Evolutionary conservation across 345 rosid species (phyloP).

Genomic region (Sapria himalayana): DNA sequence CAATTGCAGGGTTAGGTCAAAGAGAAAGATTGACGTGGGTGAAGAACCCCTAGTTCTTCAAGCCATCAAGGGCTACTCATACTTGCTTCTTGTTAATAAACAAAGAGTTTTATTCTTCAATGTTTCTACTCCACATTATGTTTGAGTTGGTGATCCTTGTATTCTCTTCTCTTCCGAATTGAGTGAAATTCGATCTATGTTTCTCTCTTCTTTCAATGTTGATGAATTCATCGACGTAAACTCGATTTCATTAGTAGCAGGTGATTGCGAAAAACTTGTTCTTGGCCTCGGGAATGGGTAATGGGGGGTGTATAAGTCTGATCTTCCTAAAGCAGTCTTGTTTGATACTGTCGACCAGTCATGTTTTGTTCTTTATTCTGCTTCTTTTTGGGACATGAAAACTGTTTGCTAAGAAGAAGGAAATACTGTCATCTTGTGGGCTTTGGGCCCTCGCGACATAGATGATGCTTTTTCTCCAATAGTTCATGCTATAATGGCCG

Average conservation of each 20-base stretch:
- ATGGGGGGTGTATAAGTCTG: slow-evolving; percentile 58
- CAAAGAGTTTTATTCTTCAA: slow-evolving; percentile 58
- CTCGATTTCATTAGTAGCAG: slow-evolving; percentile 35
- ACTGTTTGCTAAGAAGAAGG: slow-evolving; percentile 93
- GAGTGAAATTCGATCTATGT: slow-evolving; percentile 61
- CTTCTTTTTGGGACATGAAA: slow-evolving; percentile 80
- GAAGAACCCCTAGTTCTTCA: slow-evolving; percentile 53
- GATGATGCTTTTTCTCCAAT: too few relatives aligned
- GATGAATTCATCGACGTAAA: slow-evolving; percentile 12
- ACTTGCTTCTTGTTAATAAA: slow-evolving; percentile 36
- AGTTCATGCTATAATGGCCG: slow-evolving; percentile 35
- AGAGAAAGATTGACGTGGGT: slow-evolving; percentile 45
- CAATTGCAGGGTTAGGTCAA: slow-evolving; percentile 81
- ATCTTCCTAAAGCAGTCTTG: slow-evolving; percentile 56
- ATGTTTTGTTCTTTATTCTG: slow-evolving; percentile 60
- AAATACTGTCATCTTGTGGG: slow-evolving; percentile 85
- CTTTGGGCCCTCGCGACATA: too few relatives aligned
- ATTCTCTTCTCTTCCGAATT: slow-evolving; percentile 51
- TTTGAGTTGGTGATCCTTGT: slow-evolving; percentile 45
- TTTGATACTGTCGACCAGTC: slow-evolving; percentile 66
- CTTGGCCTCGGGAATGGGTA: slow-evolving; percentile 70
- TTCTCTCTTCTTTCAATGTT: slow-evolving; percentile 28
- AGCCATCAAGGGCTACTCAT: slow-evolving; percentile 75
- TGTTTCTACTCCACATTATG: slow-evolving; percentile 70
- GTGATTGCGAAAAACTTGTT: slow-evolving; percentile 62